Conservation (phyloP, 2,329 filamentous ascomycete species). For the Colletotrichum sp. region DNA sequence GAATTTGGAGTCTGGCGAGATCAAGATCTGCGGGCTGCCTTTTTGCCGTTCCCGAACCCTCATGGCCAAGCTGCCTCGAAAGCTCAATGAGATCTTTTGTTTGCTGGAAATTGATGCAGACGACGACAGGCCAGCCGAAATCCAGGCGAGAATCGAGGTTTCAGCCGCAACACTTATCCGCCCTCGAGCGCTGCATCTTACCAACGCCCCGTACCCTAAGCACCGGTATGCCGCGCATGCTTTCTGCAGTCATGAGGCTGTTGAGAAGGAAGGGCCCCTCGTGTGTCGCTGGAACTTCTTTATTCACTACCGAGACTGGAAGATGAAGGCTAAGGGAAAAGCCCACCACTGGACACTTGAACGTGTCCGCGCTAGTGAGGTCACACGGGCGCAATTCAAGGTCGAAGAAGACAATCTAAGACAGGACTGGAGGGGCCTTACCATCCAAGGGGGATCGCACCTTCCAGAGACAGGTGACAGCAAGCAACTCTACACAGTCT, state of each 20-base stretch:
- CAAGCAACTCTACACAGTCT: constrained; percentile 65
- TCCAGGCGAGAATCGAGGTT: constrained; percentile 50
- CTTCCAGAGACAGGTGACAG: background rate
- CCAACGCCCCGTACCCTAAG: constrained; percentile 57
- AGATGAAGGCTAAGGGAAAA: constrained; percentile 22
- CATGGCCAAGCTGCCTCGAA: constrained; percentile 39
- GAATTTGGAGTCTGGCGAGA: constrained; percentile 20
- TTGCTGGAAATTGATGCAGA: constrained; percentile 36
- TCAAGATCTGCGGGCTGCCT: constrained; percentile 41
- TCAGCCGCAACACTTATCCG: background rate
- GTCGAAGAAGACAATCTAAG: constrained; percentile 34
- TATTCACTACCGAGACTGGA: constrained; percentile 33
- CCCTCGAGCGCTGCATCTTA: constrained; percentile 35
- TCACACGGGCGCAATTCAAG: background rate
- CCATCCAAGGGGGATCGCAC: constrained; percentile 40
- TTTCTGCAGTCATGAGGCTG: constrained; percentile 25
- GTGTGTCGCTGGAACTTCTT: constrained; percentile 58
- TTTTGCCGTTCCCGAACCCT: constrained; percentile 40
- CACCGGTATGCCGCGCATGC: constrained; percentile 30
- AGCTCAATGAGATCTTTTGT: constrained; percentile 48
- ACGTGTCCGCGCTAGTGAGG: constrained; percentile 33
- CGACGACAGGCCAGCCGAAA: constrained; percentile 32
- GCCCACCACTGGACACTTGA: constrained; percentile 41
- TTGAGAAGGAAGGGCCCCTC: constrained; percentile 39
- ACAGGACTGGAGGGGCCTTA: constrained; percentile 43